Evolutionary conservation across 495 filamentous ascomycete genomes (phyloP).

Genomic region (Trichoderma orchidacearum): DNA sequence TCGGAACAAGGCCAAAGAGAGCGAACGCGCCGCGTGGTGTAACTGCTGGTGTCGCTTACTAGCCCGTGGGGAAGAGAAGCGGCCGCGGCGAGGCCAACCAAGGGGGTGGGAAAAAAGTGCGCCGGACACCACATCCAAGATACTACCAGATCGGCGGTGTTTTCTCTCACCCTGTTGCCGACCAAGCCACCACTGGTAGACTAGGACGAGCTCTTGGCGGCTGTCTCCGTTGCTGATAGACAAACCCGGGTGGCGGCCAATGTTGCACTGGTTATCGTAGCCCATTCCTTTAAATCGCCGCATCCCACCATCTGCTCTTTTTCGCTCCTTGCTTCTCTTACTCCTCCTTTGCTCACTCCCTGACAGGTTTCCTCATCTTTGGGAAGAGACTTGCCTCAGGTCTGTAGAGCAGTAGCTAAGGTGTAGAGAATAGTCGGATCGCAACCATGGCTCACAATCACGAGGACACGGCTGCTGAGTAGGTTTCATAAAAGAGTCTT

Average conservation of each 20-base stretch:
- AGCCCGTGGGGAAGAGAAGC: background rate
- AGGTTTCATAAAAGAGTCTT: background rate
- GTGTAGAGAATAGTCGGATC: background rate
- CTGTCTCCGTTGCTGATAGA: background rate
- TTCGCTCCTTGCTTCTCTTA: background rate
- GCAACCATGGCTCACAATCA: conserved; percentile 1
- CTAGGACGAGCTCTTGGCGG: background rate
- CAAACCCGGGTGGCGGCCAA: background rate
- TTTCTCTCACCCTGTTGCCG: too few species aligned
- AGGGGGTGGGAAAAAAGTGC: background rate
- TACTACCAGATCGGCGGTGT: too few species aligned
- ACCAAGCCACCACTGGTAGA: too few species aligned
- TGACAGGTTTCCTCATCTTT: background rate
- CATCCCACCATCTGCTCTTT: background rate
- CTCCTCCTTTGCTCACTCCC: background rate
- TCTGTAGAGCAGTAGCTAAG: background rate
- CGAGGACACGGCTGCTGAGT: conserved; percentile 1
- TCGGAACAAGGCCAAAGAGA: background rate
- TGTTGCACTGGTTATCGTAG: background rate
- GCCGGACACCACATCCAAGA: too few species aligned
- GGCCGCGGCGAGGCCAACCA: background rate
- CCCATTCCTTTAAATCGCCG: background rate
- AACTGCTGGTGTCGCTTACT: background rate
- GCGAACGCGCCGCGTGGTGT: background rate
- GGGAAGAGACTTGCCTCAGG: background rate